phyloP scores from a whole-genome alignment of 768 basidiomycete species.

The Pisolithus tinctorius region DNA sequence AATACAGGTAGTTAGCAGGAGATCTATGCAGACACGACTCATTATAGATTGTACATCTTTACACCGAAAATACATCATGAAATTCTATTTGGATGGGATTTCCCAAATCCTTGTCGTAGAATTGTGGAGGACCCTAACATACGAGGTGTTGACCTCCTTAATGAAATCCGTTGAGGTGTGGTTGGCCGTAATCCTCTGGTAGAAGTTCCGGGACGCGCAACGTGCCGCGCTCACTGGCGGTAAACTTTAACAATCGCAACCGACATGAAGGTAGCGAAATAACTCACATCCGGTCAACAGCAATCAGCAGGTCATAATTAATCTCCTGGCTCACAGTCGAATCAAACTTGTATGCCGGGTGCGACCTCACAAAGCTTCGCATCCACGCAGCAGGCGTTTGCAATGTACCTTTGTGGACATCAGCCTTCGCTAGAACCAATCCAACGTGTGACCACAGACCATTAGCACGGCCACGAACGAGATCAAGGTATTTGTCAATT shows the following conservation, averaged over 20 bases:
- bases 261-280: background rate
- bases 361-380: constrained; percentile 81
- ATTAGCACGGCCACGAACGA: constrained; percentile 71
- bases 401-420: constrained; percentile 50
- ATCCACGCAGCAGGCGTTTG: constrained; percentile 92
- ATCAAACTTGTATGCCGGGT: constrained; percentile 88
- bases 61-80: too few relatives aligned
- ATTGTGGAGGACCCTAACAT: too few relatives aligned
- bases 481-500: constrained; percentile 72
- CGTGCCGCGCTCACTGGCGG: constrained; percentile 58
- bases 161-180: constrained; percentile 17
- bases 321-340: constrained; percentile 89
- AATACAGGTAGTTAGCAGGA: too few relatives aligned
- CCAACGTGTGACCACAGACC: constrained; percentile 41
- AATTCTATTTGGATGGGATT: too few relatives aligned
- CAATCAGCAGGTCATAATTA: constrained; percentile 88
- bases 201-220: constrained; percentile 55
- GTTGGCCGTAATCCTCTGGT: constrained; percentile 49
- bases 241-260: background rate
- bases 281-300: constrained; percentile 87
- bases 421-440: constrained; percentile 3
- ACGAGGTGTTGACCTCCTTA: constrained; percentile 8
- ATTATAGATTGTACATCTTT: too few relatives aligned
- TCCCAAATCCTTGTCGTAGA: too few relatives aligned
- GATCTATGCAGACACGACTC: too few relatives aligned